Percentiles rank a stretch among this genome's conserved stretches.
These are phyloP conservation scores for Phyllosticta ampelicida DNA, from an alignment of 2,329 filamentous ascomycete species.

Conservation along the genomic window DNA sequence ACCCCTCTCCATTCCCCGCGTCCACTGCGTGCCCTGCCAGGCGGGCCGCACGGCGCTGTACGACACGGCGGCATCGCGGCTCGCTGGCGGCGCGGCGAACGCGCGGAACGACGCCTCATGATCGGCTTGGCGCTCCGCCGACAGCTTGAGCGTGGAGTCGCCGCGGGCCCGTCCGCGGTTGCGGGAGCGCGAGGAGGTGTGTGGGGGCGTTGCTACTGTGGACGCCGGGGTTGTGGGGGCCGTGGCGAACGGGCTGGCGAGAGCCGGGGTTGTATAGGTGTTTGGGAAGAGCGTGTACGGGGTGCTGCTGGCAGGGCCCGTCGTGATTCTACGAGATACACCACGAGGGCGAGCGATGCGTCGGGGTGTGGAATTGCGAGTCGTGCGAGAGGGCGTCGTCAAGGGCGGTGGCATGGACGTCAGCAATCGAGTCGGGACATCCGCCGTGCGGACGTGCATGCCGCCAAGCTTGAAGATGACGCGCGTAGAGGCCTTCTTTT, in stretches of 20 bases:
- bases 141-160: constrained; percentile 14
- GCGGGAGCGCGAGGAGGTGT: not conserved
- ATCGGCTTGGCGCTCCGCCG: constrained; percentile 12
- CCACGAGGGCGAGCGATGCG: not conserved
- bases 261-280: not conserved
- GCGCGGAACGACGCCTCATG: not conserved
- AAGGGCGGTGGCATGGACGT: not conserved
- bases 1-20: constrained; percentile 10
- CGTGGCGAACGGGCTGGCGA: not conserved
- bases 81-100: constrained; percentile 20
- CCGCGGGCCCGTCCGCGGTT: not conserved
- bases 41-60: constrained; percentile 17
- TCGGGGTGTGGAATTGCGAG: not conserved
- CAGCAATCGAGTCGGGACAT: not conserved
- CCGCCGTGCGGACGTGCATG: not conserved
- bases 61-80: constrained; percentile 24
- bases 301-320: not conserved
- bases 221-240: not conserved
- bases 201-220: not conserved
- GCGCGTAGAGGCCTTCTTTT: not conserved
- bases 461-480: not conserved
- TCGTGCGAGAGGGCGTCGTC: not conserved
- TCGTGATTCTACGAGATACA: not conserved
- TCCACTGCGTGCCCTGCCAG: constrained; percentile 12
- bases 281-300: not conserved